phyloP scores from a whole-genome alignment of 495 filamentous ascomycete genomes.

The Penicillium canariense region DNA sequence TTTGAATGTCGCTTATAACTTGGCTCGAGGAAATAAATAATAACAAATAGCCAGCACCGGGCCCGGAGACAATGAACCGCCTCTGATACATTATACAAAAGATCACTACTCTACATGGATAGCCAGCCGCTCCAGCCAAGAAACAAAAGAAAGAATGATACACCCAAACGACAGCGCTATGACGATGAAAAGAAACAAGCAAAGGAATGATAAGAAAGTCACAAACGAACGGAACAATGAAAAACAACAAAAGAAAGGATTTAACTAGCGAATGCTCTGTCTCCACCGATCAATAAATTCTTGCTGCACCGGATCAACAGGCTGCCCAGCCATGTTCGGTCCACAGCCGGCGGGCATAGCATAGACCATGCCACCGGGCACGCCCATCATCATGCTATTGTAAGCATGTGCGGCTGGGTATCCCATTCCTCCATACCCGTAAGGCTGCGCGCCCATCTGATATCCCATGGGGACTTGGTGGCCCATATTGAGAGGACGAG shows the following conservation, averaged over 20 bases:
- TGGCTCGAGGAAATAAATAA: neutral
- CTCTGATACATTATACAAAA: constrained; percentile 17
- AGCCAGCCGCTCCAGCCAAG: constrained; percentile 5
- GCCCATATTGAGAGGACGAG: constrained; percentile 25
- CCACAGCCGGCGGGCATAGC: constrained; percentile 30
- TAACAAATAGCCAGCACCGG: neutral
- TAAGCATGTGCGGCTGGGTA: constrained; percentile 31
- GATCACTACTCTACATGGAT: constrained; percentile 26
- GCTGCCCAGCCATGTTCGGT: constrained; percentile 30
- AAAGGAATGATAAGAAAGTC: constrained; percentile 1
- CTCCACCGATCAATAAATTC: constrained; percentile 91
- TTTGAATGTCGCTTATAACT: neutral
- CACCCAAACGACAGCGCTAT: constrained; percentile 25
- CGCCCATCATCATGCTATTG: constrained; percentile 31
- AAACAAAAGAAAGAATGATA: constrained; percentile 7
- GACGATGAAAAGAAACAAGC: constrained; percentile 1
- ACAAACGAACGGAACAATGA: constrained; percentile 12
- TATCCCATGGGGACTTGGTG: constrained; percentile 18
- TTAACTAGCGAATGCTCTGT: constrained; percentile 59
- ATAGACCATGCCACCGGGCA: constrained; percentile 36
- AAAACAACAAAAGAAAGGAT: constrained; percentile 9
- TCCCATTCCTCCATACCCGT: constrained; percentile 26
- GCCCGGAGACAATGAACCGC: neutral
- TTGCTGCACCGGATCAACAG: constrained; percentile 57
- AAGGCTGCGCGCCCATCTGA: constrained; percentile 21